Percentiles rank a stretch among this genome's conserved stretches.
Conservation (phyloP, 1,284 basidiomycete genomes). For the Mycena citricolor region DNA sequence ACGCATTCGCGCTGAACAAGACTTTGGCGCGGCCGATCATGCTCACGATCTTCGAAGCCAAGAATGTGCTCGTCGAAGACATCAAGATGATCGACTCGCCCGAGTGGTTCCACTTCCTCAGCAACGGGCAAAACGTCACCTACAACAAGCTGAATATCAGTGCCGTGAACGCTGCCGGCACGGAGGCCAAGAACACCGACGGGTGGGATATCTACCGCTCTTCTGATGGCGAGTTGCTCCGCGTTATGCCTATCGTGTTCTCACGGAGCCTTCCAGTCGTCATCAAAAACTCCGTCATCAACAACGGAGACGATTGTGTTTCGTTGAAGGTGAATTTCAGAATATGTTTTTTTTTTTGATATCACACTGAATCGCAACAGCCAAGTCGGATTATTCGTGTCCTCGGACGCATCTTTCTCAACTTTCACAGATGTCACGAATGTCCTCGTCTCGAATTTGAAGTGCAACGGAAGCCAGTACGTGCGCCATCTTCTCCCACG, state of each 20-base stretch:
- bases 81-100: constrained; percentile 46
- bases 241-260: no score
- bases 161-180: constrained; percentile 43
- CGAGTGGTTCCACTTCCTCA: constrained; percentile 53
- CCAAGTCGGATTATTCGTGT: no score
- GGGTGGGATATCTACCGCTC: constrained; percentile 70
- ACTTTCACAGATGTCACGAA: constrained; percentile 38
- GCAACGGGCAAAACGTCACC: constrained; percentile 43
- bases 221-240: no score
- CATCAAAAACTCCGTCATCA: constrained; percentile 51
- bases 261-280: constrained; percentile 50
- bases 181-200: constrained; percentile 50
- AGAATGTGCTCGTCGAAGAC: constrained; percentile 50
- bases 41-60: constrained; percentile 55
- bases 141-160: constrained; percentile 46
- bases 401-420: no score
- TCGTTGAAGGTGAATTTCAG: constrained; percentile 65
- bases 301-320: constrained; percentile 63
- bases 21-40: constrained; percentile 59
- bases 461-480: constrained; percentile 58
- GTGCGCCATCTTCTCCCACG: constrained; percentile 20
- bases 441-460: constrained; percentile 55
- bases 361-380: no score
- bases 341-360: background rate
- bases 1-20: constrained; percentile 39